phyloP scores from a whole-genome alignment of 1,284 basidiomycete genomes.

The Thecaphora frezii region DNA sequence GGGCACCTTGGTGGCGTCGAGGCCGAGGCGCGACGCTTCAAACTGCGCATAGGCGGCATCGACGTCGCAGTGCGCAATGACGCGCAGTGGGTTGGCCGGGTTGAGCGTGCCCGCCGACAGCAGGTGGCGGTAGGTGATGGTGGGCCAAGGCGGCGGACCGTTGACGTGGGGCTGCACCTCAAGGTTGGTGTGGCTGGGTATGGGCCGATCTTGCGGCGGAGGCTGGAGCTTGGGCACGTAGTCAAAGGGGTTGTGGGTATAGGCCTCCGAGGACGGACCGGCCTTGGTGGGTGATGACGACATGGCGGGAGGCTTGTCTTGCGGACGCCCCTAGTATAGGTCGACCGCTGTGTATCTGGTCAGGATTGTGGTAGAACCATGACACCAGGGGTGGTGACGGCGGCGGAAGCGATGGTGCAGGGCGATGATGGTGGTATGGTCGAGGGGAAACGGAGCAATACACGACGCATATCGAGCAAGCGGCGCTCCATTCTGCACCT shows the following conservation, averaged over 20 bases:
- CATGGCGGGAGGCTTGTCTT: too few species aligned
- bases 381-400: too few species aligned
- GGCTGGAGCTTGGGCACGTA: conserved; percentile 17
- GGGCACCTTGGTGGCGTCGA: conserved; percentile 71
- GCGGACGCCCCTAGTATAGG: too few species aligned
- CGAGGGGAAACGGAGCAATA: too few species aligned
- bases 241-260: conserved; percentile 15
- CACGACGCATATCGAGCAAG: too few species aligned
- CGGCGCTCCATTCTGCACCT: too few species aligned
- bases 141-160: conserved; percentile 33
- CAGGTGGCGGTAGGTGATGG: conserved; percentile 45
- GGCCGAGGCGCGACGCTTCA: conserved; percentile 77
- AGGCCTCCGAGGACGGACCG: conserved; percentile 3
- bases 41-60: conserved; percentile 66
- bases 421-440: too few species aligned
- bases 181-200: conserved; percentile 28
- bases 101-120: conserved; percentile 50
- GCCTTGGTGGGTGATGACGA: conserved; percentile 35
- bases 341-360: too few species aligned
- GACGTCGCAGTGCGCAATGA: conserved; percentile 80
- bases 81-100: conserved; percentile 61
- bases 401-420: too few species aligned
- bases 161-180: conserved; percentile 17
- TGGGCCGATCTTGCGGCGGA: conserved; percentile 11
- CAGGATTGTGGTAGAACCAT: too few species aligned